Evolutionary conservation across 352 stramenopile species (phyloP), one percentile per base, ranked within the genome.

Genomic region (Pythium apleroticum): DNA sequence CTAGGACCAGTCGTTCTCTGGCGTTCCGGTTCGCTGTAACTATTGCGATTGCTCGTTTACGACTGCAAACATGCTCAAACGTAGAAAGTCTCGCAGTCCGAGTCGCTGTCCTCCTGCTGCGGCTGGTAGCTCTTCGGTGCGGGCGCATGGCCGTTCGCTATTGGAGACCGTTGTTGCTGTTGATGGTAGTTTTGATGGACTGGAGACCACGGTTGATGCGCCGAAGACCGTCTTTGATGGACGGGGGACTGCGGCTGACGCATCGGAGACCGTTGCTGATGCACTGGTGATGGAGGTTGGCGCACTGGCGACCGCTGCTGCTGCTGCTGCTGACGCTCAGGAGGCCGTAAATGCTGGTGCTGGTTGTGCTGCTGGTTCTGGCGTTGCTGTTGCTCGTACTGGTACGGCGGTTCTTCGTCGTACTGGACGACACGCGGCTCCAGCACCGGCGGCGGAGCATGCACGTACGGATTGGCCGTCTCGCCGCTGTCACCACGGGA

Each of bases 41-140:
- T n/a, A n/a, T n/a, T n/a, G n/a, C n/a, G n/a, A n/a, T n/a, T n/a
- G n/a, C n/a, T n/a, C n/a, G n/a, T n/a, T n/a, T n/a, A n/a, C n/a
- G n/a, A n/a, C n/a, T n/a, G n/a, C n/a, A n/a, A n/a, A 37, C 55
- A 35, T 20, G 22, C 28, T 57, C 55, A 68, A 1, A 48, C 61
- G 41, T 68, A 63, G 20, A 53, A 63, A 0, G 63, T 69, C n/a
- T 61, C 54, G 25, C 35, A 22, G 28, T 64, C 56, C 19, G 57
- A 64, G 30, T 64, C 46, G 24, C 41, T 27, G 20, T 63, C 54
- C n/a, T 63, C 53, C 4, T 22, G 22, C 15, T 24, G 24, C 19
- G 48, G 48, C 25, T 59, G 59, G 22, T 52, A 17, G 10, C 35
- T 37, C 35, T 25, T 54, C n/a, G 22, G 43, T 24, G 20, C 39